A percentile compares a stretch with the other conserved stretches of the same genome.
Conservation (phyloP, 768 basidiomycete genomes). For the Nevesoporus exiguus region DNA sequence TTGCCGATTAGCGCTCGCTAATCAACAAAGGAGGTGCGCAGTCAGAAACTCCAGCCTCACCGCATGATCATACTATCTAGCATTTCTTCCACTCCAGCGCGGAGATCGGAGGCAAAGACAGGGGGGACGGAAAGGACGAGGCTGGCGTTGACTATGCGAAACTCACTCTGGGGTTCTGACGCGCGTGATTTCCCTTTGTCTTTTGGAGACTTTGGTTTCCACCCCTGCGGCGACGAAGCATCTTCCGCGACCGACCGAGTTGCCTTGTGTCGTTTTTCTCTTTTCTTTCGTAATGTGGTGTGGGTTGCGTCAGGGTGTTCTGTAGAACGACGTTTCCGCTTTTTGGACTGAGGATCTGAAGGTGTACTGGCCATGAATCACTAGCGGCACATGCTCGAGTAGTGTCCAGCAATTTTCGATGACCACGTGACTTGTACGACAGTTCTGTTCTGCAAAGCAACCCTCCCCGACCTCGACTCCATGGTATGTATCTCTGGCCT, state of each 20-base stretch:
- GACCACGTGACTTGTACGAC: constrained; percentile 19
- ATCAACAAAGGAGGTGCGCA: neutral
- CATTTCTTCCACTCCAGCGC: constrained; percentile 79
- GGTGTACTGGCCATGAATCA: constrained; percentile 9
- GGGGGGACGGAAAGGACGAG: constrained; percentile 77
- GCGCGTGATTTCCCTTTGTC: constrained; percentile 39
- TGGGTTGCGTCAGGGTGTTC: constrained; percentile 16
- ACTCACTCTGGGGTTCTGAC: constrained; percentile 43
- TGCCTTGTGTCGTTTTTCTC: constrained; percentile 30
- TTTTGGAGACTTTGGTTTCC: constrained; percentile 22
- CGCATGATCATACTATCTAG: constrained; percentile 95
- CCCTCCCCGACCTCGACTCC: constrained; percentile 6
- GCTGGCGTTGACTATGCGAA: constrained; percentile 59
- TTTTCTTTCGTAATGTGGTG: constrained; percentile 35
- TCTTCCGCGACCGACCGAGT: constrained; percentile 2
- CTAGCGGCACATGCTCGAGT: neutral
- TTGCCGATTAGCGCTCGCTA: neutral
- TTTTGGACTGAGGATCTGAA: constrained; percentile 35
- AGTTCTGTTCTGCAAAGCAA: neutral
- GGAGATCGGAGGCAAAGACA: constrained; percentile 70
- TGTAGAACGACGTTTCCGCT: constrained; percentile 45
- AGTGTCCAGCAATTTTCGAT: constrained; percentile 8
- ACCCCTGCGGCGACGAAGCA: constrained; percentile 12
- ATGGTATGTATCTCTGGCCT: constrained; percentile 17
- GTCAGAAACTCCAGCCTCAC: constrained; percentile 43